phyloP scores from a whole-genome alignment of 805 yeast genomes.

The Candida ovalis region DNA sequence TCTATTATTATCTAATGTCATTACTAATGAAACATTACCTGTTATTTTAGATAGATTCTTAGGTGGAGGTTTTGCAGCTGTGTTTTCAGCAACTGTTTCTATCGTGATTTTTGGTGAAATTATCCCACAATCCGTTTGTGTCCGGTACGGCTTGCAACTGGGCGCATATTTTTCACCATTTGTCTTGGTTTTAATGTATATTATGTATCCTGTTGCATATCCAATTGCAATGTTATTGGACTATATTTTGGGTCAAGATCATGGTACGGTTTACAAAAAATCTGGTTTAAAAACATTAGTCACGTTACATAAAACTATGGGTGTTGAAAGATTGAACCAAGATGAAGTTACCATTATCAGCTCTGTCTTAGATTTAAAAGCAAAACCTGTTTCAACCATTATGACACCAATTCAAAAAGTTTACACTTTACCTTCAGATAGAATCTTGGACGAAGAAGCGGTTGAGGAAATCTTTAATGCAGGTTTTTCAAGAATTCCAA shows the following conservation, averaged over 20 bases:
- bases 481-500: slow-evolving; percentile 93
- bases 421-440: slow-evolving; percentile 81
- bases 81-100: slow-evolving; percentile 85
- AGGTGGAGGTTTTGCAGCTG: slow-evolving; percentile 98
- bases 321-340: slow-evolving; percentile 85
- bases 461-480: slow-evolving; percentile 90
- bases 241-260: slow-evolving; percentile 85
- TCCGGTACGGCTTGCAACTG: slow-evolving; percentile 84
- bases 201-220: slow-evolving; percentile 88
- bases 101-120: slow-evolving; percentile 95
- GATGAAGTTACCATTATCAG: slow-evolving; percentile 96
- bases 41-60: slow-evolving; percentile 87
- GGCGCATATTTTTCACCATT: slow-evolving; percentile 91
- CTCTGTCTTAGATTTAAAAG: slow-evolving; percentile 91
- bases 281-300: slow-evolving; percentile 92
- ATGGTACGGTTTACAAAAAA: slow-evolving; percentile 90
- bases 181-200: slow-evolving; percentile 78
- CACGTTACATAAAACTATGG: slow-evolving; percentile 90
- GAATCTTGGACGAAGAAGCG: slow-evolving; percentile 73
- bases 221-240: slow-evolving; percentile 85
- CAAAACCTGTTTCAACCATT: slow-evolving; percentile 77
- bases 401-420: slow-evolving; percentile 95
- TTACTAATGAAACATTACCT: slow-evolving; percentile 92
- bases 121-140: slow-evolving; percentile 92
- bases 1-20: slow-evolving; percentile 76